Evolutionary conservation across 257 asterid genomes (phyloP).

Genomic region (Penstemon barbatus): DNA sequence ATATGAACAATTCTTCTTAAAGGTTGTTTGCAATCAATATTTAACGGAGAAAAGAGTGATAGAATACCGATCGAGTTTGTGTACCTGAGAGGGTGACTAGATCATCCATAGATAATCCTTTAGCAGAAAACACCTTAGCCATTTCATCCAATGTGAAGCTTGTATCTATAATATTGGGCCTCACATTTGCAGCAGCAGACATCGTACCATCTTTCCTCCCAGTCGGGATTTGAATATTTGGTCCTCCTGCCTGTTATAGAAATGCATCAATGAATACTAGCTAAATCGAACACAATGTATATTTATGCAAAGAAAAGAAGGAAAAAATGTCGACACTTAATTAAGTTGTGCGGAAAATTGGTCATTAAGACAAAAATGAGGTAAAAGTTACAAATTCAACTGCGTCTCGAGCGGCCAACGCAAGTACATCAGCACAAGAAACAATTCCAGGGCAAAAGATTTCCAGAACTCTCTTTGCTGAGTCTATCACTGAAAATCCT

Average conservation of each 20-base stretch:
- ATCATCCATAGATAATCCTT: constrained; percentile 70
- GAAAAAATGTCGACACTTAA: neutral
- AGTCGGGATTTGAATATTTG: constrained; percentile 55
- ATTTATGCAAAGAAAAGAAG: neutral
- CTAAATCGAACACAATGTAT: neutral
- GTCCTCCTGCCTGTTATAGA: constrained; percentile 69
- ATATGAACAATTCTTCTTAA: too few species aligned
- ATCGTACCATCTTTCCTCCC: constrained; percentile 73
- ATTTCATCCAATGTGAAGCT: constrained; percentile 69
- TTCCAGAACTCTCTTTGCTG: constrained; percentile 68
- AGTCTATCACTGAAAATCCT: constrained; percentile 64
- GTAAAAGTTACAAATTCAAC: constrained; percentile 56
- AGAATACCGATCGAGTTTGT: too few species aligned
- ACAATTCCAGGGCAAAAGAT: constrained; percentile 65
- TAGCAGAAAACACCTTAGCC: constrained; percentile 52
- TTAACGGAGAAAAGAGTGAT: too few species aligned
- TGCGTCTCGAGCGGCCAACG: constrained; percentile 81
- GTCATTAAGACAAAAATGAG: neutral
- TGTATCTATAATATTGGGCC: constrained; percentile 74
- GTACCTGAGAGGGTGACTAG: constrained; percentile 78
- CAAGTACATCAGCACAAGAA: constrained; percentile 84
- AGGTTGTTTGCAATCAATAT: too few species aligned
- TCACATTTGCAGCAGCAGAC: constrained; percentile 60
- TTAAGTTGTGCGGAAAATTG: neutral
- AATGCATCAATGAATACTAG: neutral